These are phyloP conservation scores for Nakazawaea ishiwadae DNA, from an alignment of 805 yeast species.

Conservation along the genomic window DNA sequence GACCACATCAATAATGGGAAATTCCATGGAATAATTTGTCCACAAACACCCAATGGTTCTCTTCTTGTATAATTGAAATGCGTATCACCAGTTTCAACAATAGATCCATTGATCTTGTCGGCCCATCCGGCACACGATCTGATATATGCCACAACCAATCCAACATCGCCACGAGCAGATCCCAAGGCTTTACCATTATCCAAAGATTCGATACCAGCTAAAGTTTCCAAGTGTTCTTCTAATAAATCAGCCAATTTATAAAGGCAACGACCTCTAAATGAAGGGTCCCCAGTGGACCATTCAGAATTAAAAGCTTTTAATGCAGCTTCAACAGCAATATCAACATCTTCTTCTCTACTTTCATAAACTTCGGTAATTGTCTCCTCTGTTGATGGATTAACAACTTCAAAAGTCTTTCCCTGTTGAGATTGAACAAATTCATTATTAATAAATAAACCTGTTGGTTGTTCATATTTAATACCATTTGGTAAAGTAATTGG, in stretches of 20 bases:
- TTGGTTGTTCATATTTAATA: too few species aligned
- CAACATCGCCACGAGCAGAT: conserved; percentile 73
- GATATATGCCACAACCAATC: conserved; percentile 60
- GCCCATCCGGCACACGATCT: conserved; percentile 91
- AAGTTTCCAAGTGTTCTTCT: conserved; percentile 63
- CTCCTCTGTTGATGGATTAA: conserved; percentile 70
- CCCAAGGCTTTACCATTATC: conserved; percentile 85
- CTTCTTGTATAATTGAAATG: conserved; percentile 77
- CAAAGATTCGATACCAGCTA: conserved; percentile 78
- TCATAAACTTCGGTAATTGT: conserved; percentile 65
- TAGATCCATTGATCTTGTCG: conserved; percentile 76
- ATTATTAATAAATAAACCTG: too few species aligned
- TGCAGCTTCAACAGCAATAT: conserved; percentile 84
- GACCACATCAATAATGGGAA: conserved; percentile 92
- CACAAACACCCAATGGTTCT: conserved; percentile 94
- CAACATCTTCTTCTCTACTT: conserved; percentile 76
- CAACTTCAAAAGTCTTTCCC: conserved; percentile 57
- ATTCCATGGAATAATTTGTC: conserved; percentile 96
- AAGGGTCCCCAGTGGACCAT: conserved; percentile 73
- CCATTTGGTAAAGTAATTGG: conserved; percentile 28
- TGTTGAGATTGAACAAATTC: too few species aligned
- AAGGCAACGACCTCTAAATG: conserved; percentile 57
- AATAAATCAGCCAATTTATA: conserved; percentile 72
- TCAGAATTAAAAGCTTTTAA: conserved; percentile 62
- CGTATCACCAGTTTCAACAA: conserved; percentile 67